Base-by-base conservation (phyloP, 148 eudicot species). In the Arctostaphylos glauca region DNA sequence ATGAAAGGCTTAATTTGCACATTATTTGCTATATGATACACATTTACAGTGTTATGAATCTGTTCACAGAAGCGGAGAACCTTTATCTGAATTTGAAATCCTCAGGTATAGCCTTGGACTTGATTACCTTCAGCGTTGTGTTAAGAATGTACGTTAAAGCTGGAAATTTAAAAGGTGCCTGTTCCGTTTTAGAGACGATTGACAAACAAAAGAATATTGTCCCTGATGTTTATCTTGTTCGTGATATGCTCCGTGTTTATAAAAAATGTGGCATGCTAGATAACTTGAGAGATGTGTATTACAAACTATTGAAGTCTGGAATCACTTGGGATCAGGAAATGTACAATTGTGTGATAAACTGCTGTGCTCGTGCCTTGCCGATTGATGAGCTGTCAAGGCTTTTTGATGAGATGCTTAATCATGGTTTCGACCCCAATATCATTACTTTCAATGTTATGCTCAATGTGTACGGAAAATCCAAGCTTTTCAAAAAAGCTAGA, bases 161-260 rank as follows among this genome's bases (percentile, higher is more conserved):
- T 59, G 97, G 95, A 66, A 84, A 83, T 44, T 85, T 93, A 73
- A 72, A 82, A 46, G 86, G 92, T 83, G 99, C 98, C 47, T 90
- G 91, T 80, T 48, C 76, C 55, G 95, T 96, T 81, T 82, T 94
- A 80, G 97, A 93, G 81, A 76, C 53, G 46, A 90, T 96, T 92
- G 90, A 92, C 59, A 87, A 85, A 82, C 92, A 94, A 81, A 86
- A 86, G 74, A 85, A 87, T 64, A 86, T 96, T 80, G 85, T 90
- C 62, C 98, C 99, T 16, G 99, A 96, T 86, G 84, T 85, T 43
- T 96, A 90, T 92, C 84, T 96, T 59, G 75, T 93, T 23, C 93
- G 95, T 12, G 99, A 96, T 81, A 96, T 96, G 94, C 91, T 96
- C 74, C 95, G 98, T 31, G 73, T 96, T 38, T 96, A 96, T 84